A percentile compares a stretch with the other conserved stretches of the same genome.
Conservation (phyloP, 345 rosid species). For the Eucalyptus lansdowneana region DNA sequence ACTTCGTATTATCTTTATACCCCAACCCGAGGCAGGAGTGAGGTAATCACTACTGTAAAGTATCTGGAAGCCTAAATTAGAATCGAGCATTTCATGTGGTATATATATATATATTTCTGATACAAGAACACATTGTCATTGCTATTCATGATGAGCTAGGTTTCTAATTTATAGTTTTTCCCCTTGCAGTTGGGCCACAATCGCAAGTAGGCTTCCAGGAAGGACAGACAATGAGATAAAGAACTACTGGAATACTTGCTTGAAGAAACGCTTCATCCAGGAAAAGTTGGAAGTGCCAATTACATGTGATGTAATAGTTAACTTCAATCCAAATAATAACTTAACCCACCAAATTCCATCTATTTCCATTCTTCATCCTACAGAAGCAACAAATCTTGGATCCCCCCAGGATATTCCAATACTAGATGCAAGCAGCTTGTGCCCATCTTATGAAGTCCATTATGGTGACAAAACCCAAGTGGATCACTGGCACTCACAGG, state of each 20-base stretch:
- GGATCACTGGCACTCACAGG: background rate
- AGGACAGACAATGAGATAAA: constrained; percentile 2
- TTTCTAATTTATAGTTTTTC: background rate
- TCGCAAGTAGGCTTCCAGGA: background rate
- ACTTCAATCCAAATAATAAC: background rate
- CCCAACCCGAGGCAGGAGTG: background rate
- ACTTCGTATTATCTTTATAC: background rate
- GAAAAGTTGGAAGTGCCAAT: background rate
- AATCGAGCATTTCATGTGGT: background rate
- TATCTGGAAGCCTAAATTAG: background rate
- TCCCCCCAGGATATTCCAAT: background rate
- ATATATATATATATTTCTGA: fast-evolving
- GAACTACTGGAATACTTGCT: background rate
- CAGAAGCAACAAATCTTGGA: background rate
- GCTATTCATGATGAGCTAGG: too few species aligned
- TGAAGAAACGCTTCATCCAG: background rate
- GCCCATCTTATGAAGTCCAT: background rate
- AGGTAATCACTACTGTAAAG: background rate
- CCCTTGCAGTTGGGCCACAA: background rate
- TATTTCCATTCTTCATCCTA: background rate
- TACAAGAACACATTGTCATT: background rate
- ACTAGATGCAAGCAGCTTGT: background rate
- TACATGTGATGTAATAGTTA: background rate
- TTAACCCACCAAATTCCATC: background rate
- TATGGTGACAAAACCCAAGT: background rate